Percentiles rank a stretch among this genome's conserved stretches.
These are phyloP conservation scores for Byssoonygena ceratinophila DNA, from an alignment of 2,329 filamentous ascomycete species.

Conservation along the genomic window DNA sequence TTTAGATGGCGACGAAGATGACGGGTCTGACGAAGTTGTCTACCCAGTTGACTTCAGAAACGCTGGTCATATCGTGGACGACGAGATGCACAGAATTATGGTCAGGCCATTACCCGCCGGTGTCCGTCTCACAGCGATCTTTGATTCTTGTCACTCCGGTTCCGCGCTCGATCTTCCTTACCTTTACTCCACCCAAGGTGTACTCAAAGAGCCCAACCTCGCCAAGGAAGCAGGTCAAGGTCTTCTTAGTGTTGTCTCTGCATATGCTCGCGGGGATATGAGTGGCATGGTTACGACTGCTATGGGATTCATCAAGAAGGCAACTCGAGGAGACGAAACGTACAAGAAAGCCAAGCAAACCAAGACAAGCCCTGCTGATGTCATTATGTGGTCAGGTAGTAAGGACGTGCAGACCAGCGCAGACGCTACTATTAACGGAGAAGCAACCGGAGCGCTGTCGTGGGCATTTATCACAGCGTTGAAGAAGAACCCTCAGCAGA, in stretches of 20 bases:
- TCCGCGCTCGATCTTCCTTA: conserved; percentile 57
- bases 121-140: conserved; percentile 63
- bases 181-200: conserved; percentile 55
- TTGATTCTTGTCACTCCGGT: conserved; percentile 58
- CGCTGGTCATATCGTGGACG: conserved; percentile 65
- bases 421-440: conserved; percentile 75
- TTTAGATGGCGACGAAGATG: conserved; percentile 63
- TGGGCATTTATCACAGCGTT: conserved; percentile 90
- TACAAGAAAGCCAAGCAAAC: conserved; percentile 74
- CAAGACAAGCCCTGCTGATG: conserved; percentile 88
- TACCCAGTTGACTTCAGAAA: conserved; percentile 63
- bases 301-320: conserved; percentile 80
- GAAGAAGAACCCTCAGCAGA: conserved; percentile 88
- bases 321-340: conserved; percentile 64
- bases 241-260: conserved; percentile 55
- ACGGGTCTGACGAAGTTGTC: conserved; percentile 68
- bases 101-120: conserved; percentile 68
- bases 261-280: conserved; percentile 76
- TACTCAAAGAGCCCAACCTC: conserved; percentile 59
- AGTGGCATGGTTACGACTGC: conserved; percentile 67
- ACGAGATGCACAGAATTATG: conserved; percentile 67
- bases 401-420: conserved; percentile 93
- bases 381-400: conserved; percentile 95
- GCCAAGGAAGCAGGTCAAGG: conserved; percentile 58
- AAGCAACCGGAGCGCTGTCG: conserved; percentile 96